phyloP scores from a whole-genome alignment of 257 asterid species.

The Striga asiatica region DNA sequence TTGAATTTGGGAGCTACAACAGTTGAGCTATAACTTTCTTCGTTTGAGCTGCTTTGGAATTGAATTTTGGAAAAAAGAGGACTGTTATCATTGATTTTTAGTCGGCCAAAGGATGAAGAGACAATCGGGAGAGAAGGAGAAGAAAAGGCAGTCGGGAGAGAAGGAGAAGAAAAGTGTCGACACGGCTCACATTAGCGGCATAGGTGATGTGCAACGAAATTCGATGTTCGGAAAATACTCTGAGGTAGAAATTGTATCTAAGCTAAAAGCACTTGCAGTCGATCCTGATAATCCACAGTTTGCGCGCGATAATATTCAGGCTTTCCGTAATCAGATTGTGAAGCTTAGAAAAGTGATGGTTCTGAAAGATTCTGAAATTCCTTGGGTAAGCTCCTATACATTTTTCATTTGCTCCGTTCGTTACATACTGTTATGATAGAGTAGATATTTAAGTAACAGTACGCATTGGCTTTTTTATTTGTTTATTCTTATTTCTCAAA shows the following conservation, averaged over 20 bases:
- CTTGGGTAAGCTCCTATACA: slow-evolving; percentile 44
- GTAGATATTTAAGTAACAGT: background rate
- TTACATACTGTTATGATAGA: background rate
- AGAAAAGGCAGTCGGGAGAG: slow-evolving; percentile 16
- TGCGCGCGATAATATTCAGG: slow-evolving; percentile 25
- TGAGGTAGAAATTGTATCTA: slow-evolving; percentile 41
- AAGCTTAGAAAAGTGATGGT: slow-evolving; percentile 43
- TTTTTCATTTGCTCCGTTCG: background rate
- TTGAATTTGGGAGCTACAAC: slow-evolving; percentile 12
- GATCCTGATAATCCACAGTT: slow-evolving; percentile 43
- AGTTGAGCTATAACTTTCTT: slow-evolving; percentile 1
- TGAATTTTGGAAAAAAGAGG: slow-evolving; percentile 1
- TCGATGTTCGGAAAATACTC: slow-evolving; percentile 50
- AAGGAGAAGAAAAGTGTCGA: slow-evolving; percentile 21
- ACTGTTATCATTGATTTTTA: background rate
- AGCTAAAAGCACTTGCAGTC: slow-evolving; percentile 45
- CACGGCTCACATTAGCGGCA: slow-evolving; percentile 14
- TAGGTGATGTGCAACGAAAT: slow-evolving; percentile 14
- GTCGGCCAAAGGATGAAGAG: slow-evolving; percentile 32
- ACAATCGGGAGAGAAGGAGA: slow-evolving; percentile 20
- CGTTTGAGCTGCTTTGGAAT: slow-evolving; percentile 5
- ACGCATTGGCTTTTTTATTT: background rate
- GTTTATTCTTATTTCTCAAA: background rate
- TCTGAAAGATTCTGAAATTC: slow-evolving; percentile 32
- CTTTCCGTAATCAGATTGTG: slow-evolving; percentile 44